Evolutionary conservation across 176 grass and related monocot genomes (phyloP), one percentile per base, ranked within the genome.

Genomic region (Carex cristatella): DNA sequence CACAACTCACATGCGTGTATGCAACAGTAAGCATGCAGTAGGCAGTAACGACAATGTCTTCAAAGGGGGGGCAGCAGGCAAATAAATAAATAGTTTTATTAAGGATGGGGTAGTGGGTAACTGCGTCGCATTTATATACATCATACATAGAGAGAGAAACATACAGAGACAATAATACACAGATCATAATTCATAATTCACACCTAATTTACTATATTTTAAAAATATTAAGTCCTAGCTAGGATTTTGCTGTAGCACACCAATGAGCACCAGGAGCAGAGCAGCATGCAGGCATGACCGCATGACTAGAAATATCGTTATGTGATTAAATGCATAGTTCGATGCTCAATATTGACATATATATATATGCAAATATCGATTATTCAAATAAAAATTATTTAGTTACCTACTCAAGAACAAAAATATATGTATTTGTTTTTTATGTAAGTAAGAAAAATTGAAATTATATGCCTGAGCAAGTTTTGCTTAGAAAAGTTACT

Each of bases 21-120:
- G 18, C 79, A 82, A 82, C 61, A 82, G 79, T 48, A 82, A 18
- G 28, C 40, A 74, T 74, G 70, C 53, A 58, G 74, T 1, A 79
- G 27, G 48, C 48, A 56, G 73, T 56, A 56, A 83, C 61, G 81
- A 83, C 81, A 69, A 54, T 48, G 64, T 73, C 83, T 54, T 59
- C 40, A 78, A 80, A 79, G 67, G 23, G 19, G 66, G 46, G 35
- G 58, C 16, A 57, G 63, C 85, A 86, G 38, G 63, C 42, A 81
- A 40, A 81, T 60, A 86, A 40, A 81, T 60, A 86, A 57, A 86
- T 46, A 86, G 74, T 71, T 81, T 19, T 86, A 58, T 66, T 66
- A 53, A 86, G 61, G 75, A 37, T 4, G 54, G 67, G 38, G 14
- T 28, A 51, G 7, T 53, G 49, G 13, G 64, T 16, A 80, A 81